Evolutionary conservation across 805 yeast species (phyloP).

Genomic region (Scheffersomyces amazonensis): DNA sequence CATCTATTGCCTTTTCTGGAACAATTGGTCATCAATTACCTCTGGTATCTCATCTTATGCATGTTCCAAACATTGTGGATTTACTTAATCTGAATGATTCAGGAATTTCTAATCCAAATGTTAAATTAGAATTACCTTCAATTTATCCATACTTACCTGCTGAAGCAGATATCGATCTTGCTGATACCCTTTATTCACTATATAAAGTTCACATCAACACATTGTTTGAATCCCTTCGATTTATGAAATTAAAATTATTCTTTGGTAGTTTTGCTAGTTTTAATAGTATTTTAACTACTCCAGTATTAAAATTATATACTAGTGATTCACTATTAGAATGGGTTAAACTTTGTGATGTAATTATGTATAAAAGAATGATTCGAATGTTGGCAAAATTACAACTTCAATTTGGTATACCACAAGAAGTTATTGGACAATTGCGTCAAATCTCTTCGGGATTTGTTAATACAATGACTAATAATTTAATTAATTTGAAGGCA

Average conservation of each 20-base stretch:
- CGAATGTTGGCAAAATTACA: conserved; percentile 62
- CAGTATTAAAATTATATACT: conserved; percentile 57
- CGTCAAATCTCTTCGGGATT: conserved; percentile 50
- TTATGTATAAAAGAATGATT: conserved; percentile 53
- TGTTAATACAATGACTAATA: conserved; percentile 43
- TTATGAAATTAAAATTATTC: conserved; percentile 62
- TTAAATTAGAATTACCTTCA: conserved; percentile 28
- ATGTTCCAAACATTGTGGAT: conserved; percentile 27
- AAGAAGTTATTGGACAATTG: conserved; percentile 51
- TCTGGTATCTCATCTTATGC: conserved; percentile 18
- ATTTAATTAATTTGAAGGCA: conserved; percentile 33
- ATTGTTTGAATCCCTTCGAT: conserved; percentile 63
- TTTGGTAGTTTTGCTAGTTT: conserved; percentile 52
- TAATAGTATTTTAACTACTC: conserved; percentile 54
- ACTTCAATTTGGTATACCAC: conserved; percentile 52
- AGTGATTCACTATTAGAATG: conserved; percentile 52
- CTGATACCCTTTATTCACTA: conserved; percentile 57
- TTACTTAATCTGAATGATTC: conserved; percentile 11
- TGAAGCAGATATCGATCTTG: conserved; percentile 52
- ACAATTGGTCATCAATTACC: conserved; percentile 9
- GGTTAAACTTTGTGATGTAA: conserved; percentile 65
- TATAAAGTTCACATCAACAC: conserved; percentile 65
- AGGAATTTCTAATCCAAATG: conserved; percentile 7
- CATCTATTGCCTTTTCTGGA: conserved; percentile 5
- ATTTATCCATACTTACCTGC: conserved; percentile 38